phyloP scores from a whole-genome alignment of 371 early-diverging fungal genomes.

The Mucor velutinosus region DNA sequence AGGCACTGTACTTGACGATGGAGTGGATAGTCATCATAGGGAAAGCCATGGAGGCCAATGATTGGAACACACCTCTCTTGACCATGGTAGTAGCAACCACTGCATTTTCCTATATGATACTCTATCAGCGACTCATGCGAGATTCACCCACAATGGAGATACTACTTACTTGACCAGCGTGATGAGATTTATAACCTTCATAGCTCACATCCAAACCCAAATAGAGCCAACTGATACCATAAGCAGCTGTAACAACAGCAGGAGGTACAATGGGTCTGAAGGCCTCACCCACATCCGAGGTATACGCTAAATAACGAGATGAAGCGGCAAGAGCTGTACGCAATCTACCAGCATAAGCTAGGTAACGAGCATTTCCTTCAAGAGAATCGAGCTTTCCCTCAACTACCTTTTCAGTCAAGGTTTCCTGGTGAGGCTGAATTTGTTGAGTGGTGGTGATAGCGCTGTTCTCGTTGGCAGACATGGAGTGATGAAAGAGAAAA shows the following conservation, averaged over 20 bases:
- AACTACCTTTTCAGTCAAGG: conserved; percentile 17
- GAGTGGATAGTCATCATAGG: conserved; percentile 78
- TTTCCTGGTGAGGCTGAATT: conserved; percentile 4
- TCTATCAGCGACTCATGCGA: neutral
- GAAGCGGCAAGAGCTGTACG: conserved; percentile 60
- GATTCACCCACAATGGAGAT: neutral
- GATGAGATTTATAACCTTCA: conserved; percentile 69
- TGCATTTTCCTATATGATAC: conserved; percentile 30
- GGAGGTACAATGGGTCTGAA: conserved; percentile 74
- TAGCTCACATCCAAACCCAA: conserved; percentile 67
- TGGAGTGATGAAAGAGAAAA: neutral
- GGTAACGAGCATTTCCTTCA: conserved; percentile 64
- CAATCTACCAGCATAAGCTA: conserved; percentile 69
- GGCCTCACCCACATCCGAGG: conserved; percentile 79
- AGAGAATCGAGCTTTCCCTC: conserved; percentile 58
- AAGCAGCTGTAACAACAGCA: conserved; percentile 62
- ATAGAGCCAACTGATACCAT: conserved; percentile 68
- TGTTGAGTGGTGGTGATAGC: neutral
- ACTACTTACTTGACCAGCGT: conserved; percentile 50
- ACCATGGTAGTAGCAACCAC: conserved; percentile 60
- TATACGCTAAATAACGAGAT: conserved; percentile 69
- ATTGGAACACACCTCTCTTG: conserved; percentile 74
- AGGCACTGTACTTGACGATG: conserved; percentile 69
- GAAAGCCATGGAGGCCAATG: conserved; percentile 70
- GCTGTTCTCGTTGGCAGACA: neutral